Base-by-base conservation (phyloP, 1,139 yeast species). In the Magnusiomyces suaveolens region DNA sequence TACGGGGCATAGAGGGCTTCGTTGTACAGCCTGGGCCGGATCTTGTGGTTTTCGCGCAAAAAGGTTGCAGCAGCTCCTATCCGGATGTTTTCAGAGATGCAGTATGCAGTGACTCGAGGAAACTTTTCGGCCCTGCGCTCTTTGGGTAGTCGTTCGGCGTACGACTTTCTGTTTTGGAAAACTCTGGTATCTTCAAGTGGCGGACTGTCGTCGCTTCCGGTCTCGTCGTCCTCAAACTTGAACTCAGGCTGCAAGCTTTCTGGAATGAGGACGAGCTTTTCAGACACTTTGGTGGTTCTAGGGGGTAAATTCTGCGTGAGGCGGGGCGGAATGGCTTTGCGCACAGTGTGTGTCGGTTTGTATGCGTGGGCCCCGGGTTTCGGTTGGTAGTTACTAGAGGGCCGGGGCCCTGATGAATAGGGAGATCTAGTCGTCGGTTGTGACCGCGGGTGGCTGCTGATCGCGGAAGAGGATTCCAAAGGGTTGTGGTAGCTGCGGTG, bases 1-100 rank as follows among this genome's bases (percentile, higher is more conserved):
- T 92, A 92, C 0, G 96, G 96, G 1, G 88, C 92, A 66, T 89
- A 92, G 36, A 92, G 72, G 4, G 90, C 95, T 63, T 90, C 97
- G 67, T 90, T 97, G 63, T 90, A 90, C 26, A 86, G 68, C 57
- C 97, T 73, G 1, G 97, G 96, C 25, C 87, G 79, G 1, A 89
- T 95, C 63, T 83, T 83, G 67, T 90, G 97, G 53, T 83, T 76
- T 18, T 77, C 75, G 48, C 78, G 74, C 48, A 90, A 69, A 63
- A 87, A 90, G 54, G 77, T 76, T 0, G 85, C 77, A 1, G 88
- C 81, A 1, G 80, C 75, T 43, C 76, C 75, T 53, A 90, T 70
- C 62, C 86, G 77, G 65, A 89, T 83, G 24, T 86, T 88, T 56
- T 88, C 96, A 29, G 96, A 83, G 8, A 89, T 83, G 62, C 88